Conservation (phyloP, 2,329 filamentous ascomycete species). For the Macrophomina tecta region DNA sequence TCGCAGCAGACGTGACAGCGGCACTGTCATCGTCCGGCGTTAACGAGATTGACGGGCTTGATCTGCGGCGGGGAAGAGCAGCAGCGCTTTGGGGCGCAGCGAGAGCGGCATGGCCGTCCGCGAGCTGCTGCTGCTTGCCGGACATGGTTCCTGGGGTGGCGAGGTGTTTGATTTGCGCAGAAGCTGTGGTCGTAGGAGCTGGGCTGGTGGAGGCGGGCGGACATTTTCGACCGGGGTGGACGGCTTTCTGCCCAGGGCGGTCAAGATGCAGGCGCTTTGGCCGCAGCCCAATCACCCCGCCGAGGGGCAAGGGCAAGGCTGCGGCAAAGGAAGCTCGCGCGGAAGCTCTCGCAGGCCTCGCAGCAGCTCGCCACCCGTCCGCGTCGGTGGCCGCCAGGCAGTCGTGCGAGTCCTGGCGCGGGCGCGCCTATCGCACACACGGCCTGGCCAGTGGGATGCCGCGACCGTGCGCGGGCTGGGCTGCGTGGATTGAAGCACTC, state of each 20-base stretch:
- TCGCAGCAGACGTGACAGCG: background rate
- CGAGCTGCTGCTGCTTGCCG: background rate
- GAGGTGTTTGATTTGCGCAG: background rate
- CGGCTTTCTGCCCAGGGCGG: slow-evolving; percentile 17
- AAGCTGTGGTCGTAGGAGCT: background rate
- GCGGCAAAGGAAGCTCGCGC: background rate
- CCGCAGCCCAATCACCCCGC: slow-evolving; percentile 16
- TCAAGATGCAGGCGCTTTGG: background rate
- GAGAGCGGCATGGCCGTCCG: background rate
- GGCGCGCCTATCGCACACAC: background rate
- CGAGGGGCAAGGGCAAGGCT: slow-evolving; percentile 10
- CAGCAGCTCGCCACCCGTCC: background rate
- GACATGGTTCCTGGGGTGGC: slow-evolving; percentile 9
- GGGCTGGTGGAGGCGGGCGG: background rate
- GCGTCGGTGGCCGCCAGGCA: background rate
- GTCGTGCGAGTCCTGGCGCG: background rate
- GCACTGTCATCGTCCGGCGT: background rate
- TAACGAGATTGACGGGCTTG: background rate
- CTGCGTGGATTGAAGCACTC: background rate
- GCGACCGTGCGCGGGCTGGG: slow-evolving; percentile 5
- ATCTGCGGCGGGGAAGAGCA: slow-evolving; percentile 11
- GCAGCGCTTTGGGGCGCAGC: background rate
- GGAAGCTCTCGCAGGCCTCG: background rate
- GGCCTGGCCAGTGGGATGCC: background rate
- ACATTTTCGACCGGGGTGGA: slow-evolving; percentile 22